Base-by-base conservation (phyloP, 2,329 filamentous ascomycete species). In the Lachnellula willkommii region DNA sequence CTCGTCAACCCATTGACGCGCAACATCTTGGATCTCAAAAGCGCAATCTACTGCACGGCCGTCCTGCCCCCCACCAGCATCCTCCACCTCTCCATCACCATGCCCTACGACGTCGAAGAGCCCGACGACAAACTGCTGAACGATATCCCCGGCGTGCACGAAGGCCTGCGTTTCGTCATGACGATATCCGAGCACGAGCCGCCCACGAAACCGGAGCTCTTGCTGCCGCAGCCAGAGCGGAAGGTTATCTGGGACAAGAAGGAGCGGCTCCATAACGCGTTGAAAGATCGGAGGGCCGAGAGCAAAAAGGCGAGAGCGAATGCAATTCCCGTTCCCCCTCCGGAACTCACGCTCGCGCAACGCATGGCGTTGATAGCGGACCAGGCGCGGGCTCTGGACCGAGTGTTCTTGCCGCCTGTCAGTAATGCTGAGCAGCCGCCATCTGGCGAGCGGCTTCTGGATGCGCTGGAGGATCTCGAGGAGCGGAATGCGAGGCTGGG, bases 11-110 rank as follows among this genome's bases (percentile, higher is more conserved):
- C 17, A 4, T 2, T 12, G 14, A 17, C 43, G 5, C 39, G 32
- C 35, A 40, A 22, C 11, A 24, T 55, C 15, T 12, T 28, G 7
- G 49, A 35, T 15, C 40, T 56, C 35, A 56, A 56, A 45, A 28
- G 15, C 26, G 50, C 49, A 5, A 12, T 56, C 24, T 56, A 52
- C 37, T 48, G 28, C 22, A 28, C 8, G 22, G 54, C 49, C 22
- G 15, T 22, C n/a, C 52, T 56, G 36, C 50, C 54, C 12, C 32
- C 50, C 8, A 48, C 48, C 12, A 20, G 43, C 45, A 32, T 12
- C 26, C 20, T 56, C 37, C 47, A 37, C 6, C 26, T 50, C 32
- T 15, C 8, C 47, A 50, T 22, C n/a, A 24, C 22, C n/a, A 11
- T 15, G 7, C 12, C 12, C n/a, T 14, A 22, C 8, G 28, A 32